Conservation (phyloP, 495 filamentous ascomycete genomes). For the Penicillium psychrofluorescens region DNA sequence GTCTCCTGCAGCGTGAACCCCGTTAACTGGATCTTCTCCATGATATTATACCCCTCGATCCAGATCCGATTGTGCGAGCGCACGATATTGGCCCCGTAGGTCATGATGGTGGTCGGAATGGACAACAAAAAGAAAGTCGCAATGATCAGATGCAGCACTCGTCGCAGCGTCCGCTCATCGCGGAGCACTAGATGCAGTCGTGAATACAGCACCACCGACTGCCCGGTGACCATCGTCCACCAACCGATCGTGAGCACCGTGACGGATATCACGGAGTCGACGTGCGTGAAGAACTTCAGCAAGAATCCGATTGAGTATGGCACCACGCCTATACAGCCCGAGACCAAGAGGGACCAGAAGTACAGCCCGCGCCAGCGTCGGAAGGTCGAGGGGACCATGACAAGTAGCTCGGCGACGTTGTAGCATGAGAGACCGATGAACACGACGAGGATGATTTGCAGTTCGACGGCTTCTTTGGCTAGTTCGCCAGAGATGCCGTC, state of each 20-base stretch:
- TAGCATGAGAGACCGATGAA: slow-evolving; percentile 45
- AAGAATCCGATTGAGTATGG: slow-evolving; percentile 47
- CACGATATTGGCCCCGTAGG: slow-evolving; percentile 39
- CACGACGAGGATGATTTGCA: slow-evolving; percentile 31
- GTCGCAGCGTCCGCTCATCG: slow-evolving; percentile 33
- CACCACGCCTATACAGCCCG: slow-evolving; percentile 35
- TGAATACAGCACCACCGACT: slow-evolving; percentile 45
- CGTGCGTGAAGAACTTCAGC: slow-evolving; percentile 40
- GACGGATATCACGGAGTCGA: slow-evolving; percentile 29
- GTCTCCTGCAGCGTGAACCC: slow-evolving; percentile 52
- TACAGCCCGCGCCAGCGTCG: slow-evolving; percentile 45
- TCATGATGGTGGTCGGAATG: slow-evolving; percentile 42
- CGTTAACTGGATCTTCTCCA: slow-evolving; percentile 51
- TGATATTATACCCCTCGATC: slow-evolving; percentile 40
- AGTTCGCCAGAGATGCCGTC: slow-evolving; percentile 33
- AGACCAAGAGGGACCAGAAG: slow-evolving; percentile 45
- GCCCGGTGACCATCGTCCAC: slow-evolving; percentile 49
- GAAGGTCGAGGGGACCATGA: slow-evolving; percentile 45
- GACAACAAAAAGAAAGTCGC: slow-evolving; percentile 38
- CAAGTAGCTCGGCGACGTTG: slow-evolving; percentile 42
- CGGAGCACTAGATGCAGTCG: slow-evolving; percentile 43
- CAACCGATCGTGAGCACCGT: slow-evolving; percentile 43
- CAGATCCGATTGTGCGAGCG: slow-evolving; percentile 21
- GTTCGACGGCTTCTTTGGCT: slow-evolving; percentile 12
- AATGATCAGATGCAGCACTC: slow-evolving; percentile 37